Conservation (phyloP, 805 yeast genomes). For the Jamesozyma jinghongensis region DNA sequence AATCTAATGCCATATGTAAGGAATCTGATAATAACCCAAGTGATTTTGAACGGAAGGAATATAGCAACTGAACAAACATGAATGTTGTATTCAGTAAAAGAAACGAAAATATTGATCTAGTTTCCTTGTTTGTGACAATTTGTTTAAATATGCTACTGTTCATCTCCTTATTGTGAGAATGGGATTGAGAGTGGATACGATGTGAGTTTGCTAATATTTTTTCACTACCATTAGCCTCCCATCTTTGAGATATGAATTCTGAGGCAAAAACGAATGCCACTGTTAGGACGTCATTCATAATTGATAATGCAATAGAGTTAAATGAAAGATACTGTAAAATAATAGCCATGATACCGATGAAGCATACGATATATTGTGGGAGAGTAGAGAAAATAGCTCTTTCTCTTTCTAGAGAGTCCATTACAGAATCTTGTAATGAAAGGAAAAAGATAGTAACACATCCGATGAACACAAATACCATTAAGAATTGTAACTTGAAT, state of each 20-base stretch:
- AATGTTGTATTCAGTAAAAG: constrained; percentile 77
- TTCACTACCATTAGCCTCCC: background rate
- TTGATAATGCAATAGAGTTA: constrained; percentile 14
- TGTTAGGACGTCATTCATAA: constrained; percentile 10
- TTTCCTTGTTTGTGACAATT: constrained; percentile 49
- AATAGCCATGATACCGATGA: constrained; percentile 28
- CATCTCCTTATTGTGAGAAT: constrained; percentile 1
- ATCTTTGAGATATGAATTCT: constrained; percentile 9
- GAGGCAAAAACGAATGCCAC: constrained; percentile 12
- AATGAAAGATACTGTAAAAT: constrained; percentile 31
- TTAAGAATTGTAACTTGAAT: constrained; percentile 17
- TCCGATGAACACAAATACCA: constrained; percentile 27
- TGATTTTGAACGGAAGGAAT: constrained; percentile 88
- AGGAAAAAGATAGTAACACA: constrained; percentile 21
- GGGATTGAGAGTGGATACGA: constrained; percentile 9
- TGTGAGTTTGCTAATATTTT: background rate
- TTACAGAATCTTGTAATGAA: constrained; percentile 18
- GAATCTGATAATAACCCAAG: constrained; percentile 88
- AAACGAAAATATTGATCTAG: constrained; percentile 83
- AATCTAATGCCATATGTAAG: constrained; percentile 92
- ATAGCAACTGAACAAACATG: constrained; percentile 88
- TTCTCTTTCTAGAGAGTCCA: constrained; percentile 4
- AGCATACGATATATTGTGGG: constrained; percentile 15
- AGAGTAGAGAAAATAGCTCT: constrained; percentile 3
- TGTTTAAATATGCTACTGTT: constrained; percentile 22